These are phyloP conservation scores for Crepidotus variabilis DNA, from an alignment of 768 basidiomycete genomes.

Conservation along the genomic window DNA sequence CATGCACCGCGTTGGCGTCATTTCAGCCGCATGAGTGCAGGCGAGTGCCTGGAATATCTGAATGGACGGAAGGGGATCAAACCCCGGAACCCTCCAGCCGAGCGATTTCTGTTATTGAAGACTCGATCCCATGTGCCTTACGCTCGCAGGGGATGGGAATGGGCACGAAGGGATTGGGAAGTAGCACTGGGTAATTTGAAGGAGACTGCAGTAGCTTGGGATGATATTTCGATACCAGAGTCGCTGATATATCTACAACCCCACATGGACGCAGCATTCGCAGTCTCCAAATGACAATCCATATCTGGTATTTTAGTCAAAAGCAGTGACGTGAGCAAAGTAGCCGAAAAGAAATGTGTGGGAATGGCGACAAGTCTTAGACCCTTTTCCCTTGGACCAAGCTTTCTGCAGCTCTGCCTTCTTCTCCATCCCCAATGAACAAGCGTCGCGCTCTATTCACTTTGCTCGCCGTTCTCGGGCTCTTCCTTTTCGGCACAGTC, in stretches of 20 bases:
- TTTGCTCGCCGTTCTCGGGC: conserved; percentile 51
- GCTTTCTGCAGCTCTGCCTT: neutral
- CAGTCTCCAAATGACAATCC: conserved; percentile 13
- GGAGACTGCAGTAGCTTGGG: conserved; percentile 47
- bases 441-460: conserved; percentile 41
- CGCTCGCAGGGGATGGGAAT: conserved; percentile 68
- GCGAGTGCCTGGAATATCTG: conserved; percentile 59
- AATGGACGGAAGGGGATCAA: conserved; percentile 10
- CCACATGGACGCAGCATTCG: conserved; percentile 48
- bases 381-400: neutral
- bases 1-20: conserved; percentile 57
- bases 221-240: conserved; percentile 47
- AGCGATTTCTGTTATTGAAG: conserved; percentile 35
- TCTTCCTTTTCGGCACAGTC: conserved; percentile 85
- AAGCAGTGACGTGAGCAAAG: neutral
- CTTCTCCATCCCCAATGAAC: conserved; percentile 32
- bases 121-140: conserved; percentile 35
- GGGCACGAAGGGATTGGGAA: conserved; percentile 68
- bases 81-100: conserved; percentile 38
- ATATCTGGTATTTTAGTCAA: conserved; percentile 16
- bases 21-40: conserved; percentile 47
- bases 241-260: conserved; percentile 45
- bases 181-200: conserved; percentile 43
- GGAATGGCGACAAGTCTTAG: neutral
- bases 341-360: neutral